A percentile compares a stretch with the other conserved stretches of the same genome.
phyloP scores from a whole-genome alignment of 805 yeast genomes.

The Zygosaccharomyces lentus region DNA sequence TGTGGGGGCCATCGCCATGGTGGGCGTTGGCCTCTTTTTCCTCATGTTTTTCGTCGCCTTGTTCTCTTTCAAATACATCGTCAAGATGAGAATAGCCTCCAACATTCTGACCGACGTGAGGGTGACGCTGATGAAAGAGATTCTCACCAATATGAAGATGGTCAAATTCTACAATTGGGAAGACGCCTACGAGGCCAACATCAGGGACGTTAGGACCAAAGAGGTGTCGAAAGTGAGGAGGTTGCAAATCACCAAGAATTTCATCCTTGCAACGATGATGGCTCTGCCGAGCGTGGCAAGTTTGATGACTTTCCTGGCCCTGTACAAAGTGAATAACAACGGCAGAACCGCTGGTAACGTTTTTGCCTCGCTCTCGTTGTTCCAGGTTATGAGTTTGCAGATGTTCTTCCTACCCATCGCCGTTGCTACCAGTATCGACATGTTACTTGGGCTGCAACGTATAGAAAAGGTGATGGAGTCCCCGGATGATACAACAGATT shows the following conservation, averaged over 20 bases:
- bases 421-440: constrained; percentile 64
- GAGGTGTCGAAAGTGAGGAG: constrained; percentile 61
- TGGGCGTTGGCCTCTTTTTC: constrained; percentile 61
- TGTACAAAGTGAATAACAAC: constrained; percentile 41
- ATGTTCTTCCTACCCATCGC: constrained; percentile 70
- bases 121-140: constrained; percentile 71
- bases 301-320: constrained; percentile 50
- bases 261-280: constrained; percentile 59
- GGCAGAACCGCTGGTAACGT: constrained; percentile 54
- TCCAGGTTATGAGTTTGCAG: constrained; percentile 56
- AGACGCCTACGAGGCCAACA: constrained; percentile 58
- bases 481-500: constrained; percentile 34
- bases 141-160: constrained; percentile 70
- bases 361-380: constrained; percentile 66
- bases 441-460: constrained; percentile 56
- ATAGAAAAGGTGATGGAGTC: constrained; percentile 50
- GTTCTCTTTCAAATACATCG: constrained; percentile 46
- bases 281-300: constrained; percentile 70
- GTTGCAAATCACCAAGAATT: constrained; percentile 63
- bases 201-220: constrained; percentile 49
- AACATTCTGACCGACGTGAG: constrained; percentile 69
- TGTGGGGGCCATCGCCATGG: constrained; percentile 67
- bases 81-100: constrained; percentile 53
- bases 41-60: constrained; percentile 41
- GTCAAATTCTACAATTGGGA: constrained; percentile 94